Evolutionary conservation across 148 eudicot genomes (phyloP), one percentile per base, ranked within the genome.

Genomic region (Rhododendron vialii): DNA sequence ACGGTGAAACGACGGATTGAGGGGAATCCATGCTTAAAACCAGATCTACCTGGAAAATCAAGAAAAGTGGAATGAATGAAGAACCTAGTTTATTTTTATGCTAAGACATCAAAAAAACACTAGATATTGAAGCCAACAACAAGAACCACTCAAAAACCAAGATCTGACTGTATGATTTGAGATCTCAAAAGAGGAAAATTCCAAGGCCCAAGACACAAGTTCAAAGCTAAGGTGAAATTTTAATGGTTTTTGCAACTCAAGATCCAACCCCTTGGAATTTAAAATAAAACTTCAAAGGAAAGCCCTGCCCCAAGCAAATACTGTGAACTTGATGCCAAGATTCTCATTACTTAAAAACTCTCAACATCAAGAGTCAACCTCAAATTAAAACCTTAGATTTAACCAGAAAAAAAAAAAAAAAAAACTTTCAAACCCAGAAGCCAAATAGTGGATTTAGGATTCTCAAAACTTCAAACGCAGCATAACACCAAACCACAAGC

Each of bases 1-100:
- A 92, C 74, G 95, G 95, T 77, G 95, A 92, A 48, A 92, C 93
- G 88, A 92, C 92, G 69, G 98, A 93, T 88, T 94, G 94, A 81
- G 92, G 96, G 74, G 94, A 93, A 82, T 95, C 92, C 98, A 94
- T 95, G 84, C 38, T 82, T 12, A 73, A n/a, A 80, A 79, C 55
- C 35, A 35, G 76, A 73, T 45, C 61, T 71, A 85, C 91, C 95
- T 93, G 90, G 73, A 88, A 86, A 45, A 80, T 35, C 78, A 45
- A 26, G 41, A 1, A 20, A 20, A 84, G 8, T 78, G 26, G 38
- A 87, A 33, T 59, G 38, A 88, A 33, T 59, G 61, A 63, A 86
- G 85, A 35, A 63, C 74, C 63, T 28, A 71, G 38, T 71, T 30
- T 71, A 4, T 33, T 71, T 33, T 30, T 30, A 3, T 18, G 18